Evolutionary conservation across 2,329 filamentous ascomycete genomes (phyloP), one percentile per base, ranked within the genome.

Genomic region (Ophiostoma sp.): DNA sequence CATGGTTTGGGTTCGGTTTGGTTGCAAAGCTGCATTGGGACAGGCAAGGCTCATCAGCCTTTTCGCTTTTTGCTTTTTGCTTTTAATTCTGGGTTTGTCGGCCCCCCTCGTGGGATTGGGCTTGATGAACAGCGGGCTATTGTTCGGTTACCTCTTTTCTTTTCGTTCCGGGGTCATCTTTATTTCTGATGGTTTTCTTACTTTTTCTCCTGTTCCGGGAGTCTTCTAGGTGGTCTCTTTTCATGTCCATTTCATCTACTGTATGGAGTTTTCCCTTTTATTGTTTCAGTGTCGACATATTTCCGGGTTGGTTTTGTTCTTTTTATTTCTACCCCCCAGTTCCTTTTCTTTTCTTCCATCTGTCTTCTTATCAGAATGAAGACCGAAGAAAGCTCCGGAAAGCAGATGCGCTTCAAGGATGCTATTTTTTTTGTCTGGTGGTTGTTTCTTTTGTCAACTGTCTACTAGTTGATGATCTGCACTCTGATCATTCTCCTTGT

Each of bases 11-110:
- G 42, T 64, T 67, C 47, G 68, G 55, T 66, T 49, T 36, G 60
- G 40, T 40, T 68, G 69, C 69, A 70, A 70, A 68, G 64, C 58
- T 70, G 64, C 64, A 68, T 49, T 66, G 45, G 55, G 41, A 64
- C 40, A 63, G 58, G 44, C 65, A 68, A 42, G 67, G 66, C 60
- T 66, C 58, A 41, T 8, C 16, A 12, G 44, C 44, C 44, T 38
- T 47, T 58, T 16, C 36, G 47, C 38, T 42, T 55, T 55, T 45
- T 36, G 27, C 52, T 27, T 27, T 27, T 27, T 27, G 27, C 27
- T 27, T 27, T 27, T 27, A 27, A 27, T 27, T 27, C 27, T 27
- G 27, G 27, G 27, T 27, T 27, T 27, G 27, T 27, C 27, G 27
- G 27, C 27, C 27, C 27, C 27, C 27, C 27, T 27, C 27, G 27